These are phyloP conservation scores for Candida parachauliodes DNA, from an alignment of 805 yeast genomes.

Conservation along the genomic window DNA sequence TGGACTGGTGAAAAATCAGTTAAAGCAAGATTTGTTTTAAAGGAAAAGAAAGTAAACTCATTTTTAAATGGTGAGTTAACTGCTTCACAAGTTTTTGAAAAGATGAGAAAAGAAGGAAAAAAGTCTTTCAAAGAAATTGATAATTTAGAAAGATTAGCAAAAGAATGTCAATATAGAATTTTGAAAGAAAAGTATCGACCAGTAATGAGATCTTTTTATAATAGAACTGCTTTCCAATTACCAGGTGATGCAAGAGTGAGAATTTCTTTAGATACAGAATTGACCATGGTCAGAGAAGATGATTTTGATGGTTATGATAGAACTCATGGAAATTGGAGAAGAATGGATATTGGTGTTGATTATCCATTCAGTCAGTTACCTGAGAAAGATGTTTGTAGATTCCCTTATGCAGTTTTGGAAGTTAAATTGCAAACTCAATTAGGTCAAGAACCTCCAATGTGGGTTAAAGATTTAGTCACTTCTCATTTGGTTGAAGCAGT, in stretches of 20 bases:
- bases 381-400: conserved; percentile 81
- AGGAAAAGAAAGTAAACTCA: conserved; percentile 85
- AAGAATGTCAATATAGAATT: conserved; percentile 88
- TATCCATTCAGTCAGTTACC: conserved; percentile 89
- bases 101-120: conserved; percentile 89
- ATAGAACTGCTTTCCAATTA: conserved; percentile 97
- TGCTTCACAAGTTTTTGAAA: conserved; percentile 85
- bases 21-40: conserved; percentile 90
- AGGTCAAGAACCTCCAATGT: conserved; percentile 98
- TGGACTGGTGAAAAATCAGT: conserved; percentile 99
- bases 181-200: conserved; percentile 85
- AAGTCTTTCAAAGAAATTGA: conserved; percentile 86
- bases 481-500: conserved; percentile 97
- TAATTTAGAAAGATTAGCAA: conserved; percentile 84
- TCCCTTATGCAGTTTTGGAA: conserved; percentile 96
- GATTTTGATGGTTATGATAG: conserved; percentile 91
- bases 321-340: conserved; percentile 92
- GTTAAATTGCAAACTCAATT: conserved; percentile 95
- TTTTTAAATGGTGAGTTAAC: conserved; percentile 82
- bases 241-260: conserved; percentile 99
- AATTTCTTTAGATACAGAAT: conserved; percentile 94
- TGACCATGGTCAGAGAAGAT: conserved; percentile 97
- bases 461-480: conserved; percentile 91
- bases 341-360: conserved; percentile 97
- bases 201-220: conserved; percentile 91